These are phyloP conservation scores for Penicillium fuscoglaucum DNA, from an alignment of 2,329 filamentous ascomycete species.

Conservation along the genomic window DNA sequence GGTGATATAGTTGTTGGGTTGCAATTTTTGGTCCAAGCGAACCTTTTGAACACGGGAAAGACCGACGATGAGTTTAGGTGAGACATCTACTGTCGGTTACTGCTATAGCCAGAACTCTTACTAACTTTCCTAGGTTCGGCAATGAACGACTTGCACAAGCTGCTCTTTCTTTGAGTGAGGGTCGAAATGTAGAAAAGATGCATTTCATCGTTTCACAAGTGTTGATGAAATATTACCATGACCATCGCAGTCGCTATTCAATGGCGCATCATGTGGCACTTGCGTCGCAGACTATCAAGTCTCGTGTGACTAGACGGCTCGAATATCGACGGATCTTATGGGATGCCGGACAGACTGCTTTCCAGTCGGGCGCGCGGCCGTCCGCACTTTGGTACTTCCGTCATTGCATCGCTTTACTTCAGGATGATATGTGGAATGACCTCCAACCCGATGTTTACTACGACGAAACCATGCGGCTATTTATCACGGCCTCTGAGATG, in stretches of 20 bases:
- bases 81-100: slow-evolving; percentile 4
- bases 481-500: slow-evolving; percentile 78
- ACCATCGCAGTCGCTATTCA: slow-evolving; percentile 66
- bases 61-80: slow-evolving; percentile 76
- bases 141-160: slow-evolving; percentile 86
- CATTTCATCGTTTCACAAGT: slow-evolving; percentile 85
- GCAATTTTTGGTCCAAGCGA: slow-evolving; percentile 77
- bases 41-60: slow-evolving; percentile 77
- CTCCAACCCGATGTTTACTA: slow-evolving; percentile 72
- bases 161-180: slow-evolving; percentile 67
- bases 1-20: slow-evolving; percentile 69
- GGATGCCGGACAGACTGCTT: slow-evolving; percentile 73
- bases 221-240: slow-evolving; percentile 69
- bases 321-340: slow-evolving; percentile 74
- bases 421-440: slow-evolving; percentile 75
- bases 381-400: slow-evolving; percentile 82
- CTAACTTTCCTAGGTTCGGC: slow-evolving; percentile 59
- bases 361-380: slow-evolving; percentile 77
- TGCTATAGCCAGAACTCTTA: slow-evolving; percentile 7
- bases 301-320: slow-evolving; percentile 59
- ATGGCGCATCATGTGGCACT: slow-evolving; percentile 80
- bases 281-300: slow-evolving; percentile 71
- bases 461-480: slow-evolving; percentile 78
- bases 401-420: slow-evolving; percentile 74
- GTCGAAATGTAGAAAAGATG: slow-evolving; percentile 70